Evolutionary conservation across 441 rosid species (phyloP).

Genomic region (Hura crepitans): DNA sequence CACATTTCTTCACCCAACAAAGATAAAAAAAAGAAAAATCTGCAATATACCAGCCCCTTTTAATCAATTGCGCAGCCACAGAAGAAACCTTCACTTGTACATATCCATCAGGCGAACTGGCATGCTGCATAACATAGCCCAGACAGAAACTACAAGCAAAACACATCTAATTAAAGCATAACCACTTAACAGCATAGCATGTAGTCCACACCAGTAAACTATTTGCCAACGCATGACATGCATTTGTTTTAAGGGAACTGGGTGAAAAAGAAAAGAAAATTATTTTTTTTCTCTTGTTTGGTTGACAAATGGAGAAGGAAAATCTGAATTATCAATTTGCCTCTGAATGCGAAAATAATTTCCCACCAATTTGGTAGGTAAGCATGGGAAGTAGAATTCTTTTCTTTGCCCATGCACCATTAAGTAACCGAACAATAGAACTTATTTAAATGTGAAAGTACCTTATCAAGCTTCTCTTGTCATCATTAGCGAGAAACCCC

Average conservation of each 20-base stretch:
- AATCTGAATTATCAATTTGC: too few relatives aligned
- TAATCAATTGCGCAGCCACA: constrained; percentile 92
- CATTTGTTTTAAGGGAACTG: too few relatives aligned
- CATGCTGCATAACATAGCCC: constrained; percentile 74
- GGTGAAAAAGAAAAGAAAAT: too few relatives aligned
- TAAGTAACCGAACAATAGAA: background rate
- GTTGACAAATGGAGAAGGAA: too few relatives aligned
- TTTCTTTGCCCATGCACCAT: too few relatives aligned
- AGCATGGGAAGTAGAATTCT: too few relatives aligned
- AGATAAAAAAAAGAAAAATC: constrained; percentile 14
- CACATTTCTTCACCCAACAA: constrained; percentile 11
- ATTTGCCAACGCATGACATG: background rate
- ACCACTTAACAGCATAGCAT: background rate
- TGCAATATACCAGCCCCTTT: constrained; percentile 90
- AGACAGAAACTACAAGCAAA: constrained; percentile 73
- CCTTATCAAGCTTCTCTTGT: constrained; percentile 78
- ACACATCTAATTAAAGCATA: background rate
- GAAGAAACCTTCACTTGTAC: constrained; percentile 89
- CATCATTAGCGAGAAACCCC: constrained; percentile 70
- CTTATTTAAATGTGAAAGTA: constrained; percentile 15
- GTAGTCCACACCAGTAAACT: background rate
- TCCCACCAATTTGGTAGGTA: too few relatives aligned
- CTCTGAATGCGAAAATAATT: too few relatives aligned
- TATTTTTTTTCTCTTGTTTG: too few relatives aligned
- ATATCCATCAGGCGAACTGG: constrained; percentile 75